These are phyloP conservation scores for Russula sp. DNA, from an alignment of 768 basidiomycete species.

Conservation along the genomic window DNA sequence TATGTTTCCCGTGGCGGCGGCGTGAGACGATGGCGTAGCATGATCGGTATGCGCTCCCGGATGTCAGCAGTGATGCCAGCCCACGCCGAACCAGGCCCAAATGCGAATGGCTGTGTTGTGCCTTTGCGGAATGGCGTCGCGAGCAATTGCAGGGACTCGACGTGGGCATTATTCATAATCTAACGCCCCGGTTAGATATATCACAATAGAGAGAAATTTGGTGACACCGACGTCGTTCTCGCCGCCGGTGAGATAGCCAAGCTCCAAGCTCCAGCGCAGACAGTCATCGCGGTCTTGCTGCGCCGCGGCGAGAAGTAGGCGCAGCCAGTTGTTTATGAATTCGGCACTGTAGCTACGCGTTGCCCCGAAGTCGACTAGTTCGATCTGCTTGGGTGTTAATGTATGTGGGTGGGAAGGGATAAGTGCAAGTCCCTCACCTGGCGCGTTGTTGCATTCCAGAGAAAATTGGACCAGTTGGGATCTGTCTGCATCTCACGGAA, in stretches of 20 bases:
- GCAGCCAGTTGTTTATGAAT: slow-evolving; percentile 87
- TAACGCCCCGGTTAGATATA: slow-evolving; percentile 27
- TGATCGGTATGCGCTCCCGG: slow-evolving; percentile 76
- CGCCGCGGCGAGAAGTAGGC: slow-evolving; percentile 77
- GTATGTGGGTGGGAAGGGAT: not conserved
- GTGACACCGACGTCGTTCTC: slow-evolving; percentile 61
- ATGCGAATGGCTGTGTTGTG: slow-evolving; percentile 70
- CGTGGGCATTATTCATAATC: slow-evolving; percentile 85
- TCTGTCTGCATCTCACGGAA: slow-evolving; percentile 97
- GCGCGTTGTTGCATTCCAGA: slow-evolving; percentile 67
- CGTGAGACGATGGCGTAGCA: slow-evolving; percentile 82
- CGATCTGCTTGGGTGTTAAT: slow-evolving; percentile 42
- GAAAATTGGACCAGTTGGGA: slow-evolving; percentile 97
- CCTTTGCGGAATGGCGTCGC: slow-evolving; percentile 74
- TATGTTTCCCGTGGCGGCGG: slow-evolving; percentile 95
- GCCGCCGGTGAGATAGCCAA: slow-evolving; percentile 87
- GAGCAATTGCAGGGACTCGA: slow-evolving; percentile 75
- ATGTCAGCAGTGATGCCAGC: slow-evolving; percentile 70
- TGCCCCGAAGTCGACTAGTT: slow-evolving; percentile 94
- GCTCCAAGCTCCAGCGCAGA: slow-evolving; percentile 61
- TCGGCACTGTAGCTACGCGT: slow-evolving; percentile 76
- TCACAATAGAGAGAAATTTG: not conserved
- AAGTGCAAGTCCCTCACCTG: slow-evolving; percentile 41
- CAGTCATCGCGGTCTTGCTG: slow-evolving; percentile 61
- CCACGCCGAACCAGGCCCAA: slow-evolving; percentile 62